Conservation (phyloP, 148 eudicot species). For the Persicaria tinctoria region DNA sequence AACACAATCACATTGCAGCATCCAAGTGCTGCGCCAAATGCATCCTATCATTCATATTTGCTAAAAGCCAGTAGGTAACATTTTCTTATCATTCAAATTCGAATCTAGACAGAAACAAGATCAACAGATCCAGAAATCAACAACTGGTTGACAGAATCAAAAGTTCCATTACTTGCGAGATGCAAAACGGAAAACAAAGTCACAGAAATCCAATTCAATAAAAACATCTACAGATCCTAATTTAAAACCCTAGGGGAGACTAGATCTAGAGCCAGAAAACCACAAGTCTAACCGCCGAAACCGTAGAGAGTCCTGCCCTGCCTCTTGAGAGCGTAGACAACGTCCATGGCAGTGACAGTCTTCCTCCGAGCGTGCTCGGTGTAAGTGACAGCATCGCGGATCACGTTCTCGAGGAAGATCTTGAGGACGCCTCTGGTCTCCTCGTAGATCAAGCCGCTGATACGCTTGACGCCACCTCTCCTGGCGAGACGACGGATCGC, state of each 20-base stretch:
- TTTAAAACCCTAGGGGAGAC: neutral
- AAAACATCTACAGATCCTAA: neutral
- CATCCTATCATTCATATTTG: no score
- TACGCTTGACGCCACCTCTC: conserved; percentile 8
- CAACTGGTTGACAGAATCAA: neutral
- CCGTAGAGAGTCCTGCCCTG: conserved; percentile 8
- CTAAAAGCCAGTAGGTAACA: no score
- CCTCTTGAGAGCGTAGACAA: conserved; percentile 6
- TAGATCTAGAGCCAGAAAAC: neutral
- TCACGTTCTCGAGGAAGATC: conserved; percentile 10
- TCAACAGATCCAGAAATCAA: neutral
- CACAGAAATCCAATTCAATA: neutral
- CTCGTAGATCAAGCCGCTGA: conserved; percentile 6
- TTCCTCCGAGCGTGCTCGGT: conserved; percentile 9
- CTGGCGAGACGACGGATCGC: conserved; percentile 9
- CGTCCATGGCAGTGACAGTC: conserved; percentile 8
- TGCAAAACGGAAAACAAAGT: neutral
- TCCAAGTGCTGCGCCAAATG: no score
- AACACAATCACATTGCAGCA: no score
- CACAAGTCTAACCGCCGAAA: conserved; percentile 1
- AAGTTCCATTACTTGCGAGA: neutral
- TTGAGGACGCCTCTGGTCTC: conserved; percentile 9
- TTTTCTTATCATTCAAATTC: no score
- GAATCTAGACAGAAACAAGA: neutral
- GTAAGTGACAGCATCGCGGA: conserved; percentile 2